Evolutionary conservation across 2,329 filamentous ascomycete species (phyloP).

Genomic region (Gaeumannomyces tritici): DNA sequence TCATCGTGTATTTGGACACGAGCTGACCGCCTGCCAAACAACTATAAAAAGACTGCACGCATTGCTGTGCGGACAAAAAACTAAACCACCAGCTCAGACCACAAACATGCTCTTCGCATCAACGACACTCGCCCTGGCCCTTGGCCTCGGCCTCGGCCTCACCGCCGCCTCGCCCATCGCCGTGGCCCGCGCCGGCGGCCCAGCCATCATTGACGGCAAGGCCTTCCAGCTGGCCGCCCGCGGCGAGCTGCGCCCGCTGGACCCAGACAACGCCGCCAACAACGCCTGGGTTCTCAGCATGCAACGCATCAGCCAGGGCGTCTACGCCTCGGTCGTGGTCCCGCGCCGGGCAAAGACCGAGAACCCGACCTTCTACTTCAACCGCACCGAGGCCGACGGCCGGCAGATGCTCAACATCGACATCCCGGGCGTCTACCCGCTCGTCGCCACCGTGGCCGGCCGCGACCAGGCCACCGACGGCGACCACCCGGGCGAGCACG

Average conservation of each 20-base stretch:
- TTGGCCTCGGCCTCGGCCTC: background rate
- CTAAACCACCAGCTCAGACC: background rate
- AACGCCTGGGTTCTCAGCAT: slow-evolving; percentile 1
- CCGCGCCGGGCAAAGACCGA: background rate
- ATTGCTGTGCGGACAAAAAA: too few species aligned
- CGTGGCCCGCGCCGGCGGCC: background rate
- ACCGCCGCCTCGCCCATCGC: background rate
- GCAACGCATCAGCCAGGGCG: background rate
- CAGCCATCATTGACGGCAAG: background rate
- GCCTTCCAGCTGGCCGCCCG: background rate
- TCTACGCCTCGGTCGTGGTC: background rate
- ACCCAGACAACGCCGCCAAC: background rate
- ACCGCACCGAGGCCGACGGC: background rate
- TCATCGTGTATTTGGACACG: too few species aligned
- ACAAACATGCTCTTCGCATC: background rate
- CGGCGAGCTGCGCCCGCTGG: background rate
- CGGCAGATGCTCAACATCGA: slow-evolving; percentile 1
- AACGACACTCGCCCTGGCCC: background rate
- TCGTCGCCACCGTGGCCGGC: background rate
- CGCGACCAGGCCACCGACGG: background rate
- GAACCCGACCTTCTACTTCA: slow-evolving; percentile 3
- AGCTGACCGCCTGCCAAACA: too few species aligned
- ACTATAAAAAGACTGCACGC: too few species aligned
- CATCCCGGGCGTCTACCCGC: slow-evolving; percentile 1
- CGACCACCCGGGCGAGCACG: background rate